Evolutionary conservation across 495 filamentous ascomycete genomes (phyloP).

Genomic region (Chaetomium tenue): DNA sequence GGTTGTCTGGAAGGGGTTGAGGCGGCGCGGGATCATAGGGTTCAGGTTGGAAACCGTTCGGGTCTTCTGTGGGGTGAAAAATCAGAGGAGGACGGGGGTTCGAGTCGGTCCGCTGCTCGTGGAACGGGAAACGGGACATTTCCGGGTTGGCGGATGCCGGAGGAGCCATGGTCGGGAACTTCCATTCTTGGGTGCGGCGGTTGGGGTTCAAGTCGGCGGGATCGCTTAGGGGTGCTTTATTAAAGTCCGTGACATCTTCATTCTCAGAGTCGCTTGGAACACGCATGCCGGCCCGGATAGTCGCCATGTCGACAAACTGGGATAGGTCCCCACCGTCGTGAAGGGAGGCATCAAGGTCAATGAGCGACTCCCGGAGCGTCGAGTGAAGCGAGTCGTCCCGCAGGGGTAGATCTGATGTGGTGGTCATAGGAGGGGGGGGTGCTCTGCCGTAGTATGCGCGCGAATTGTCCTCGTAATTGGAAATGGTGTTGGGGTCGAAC

Average conservation of each 20-base stretch:
- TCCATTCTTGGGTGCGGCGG: slow-evolving; percentile 60
- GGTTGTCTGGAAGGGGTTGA: slow-evolving; percentile 31
- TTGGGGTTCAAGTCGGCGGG: slow-evolving; percentile 49
- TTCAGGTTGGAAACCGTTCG: slow-evolving; percentile 44
- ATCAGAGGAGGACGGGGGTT: slow-evolving; percentile 46
- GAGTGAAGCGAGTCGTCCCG: slow-evolving; percentile 52
- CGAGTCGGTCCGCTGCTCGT: slow-evolving; percentile 31
- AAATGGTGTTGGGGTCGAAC: slow-evolving; percentile 57
- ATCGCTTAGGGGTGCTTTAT: slow-evolving; percentile 50
- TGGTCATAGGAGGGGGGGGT: slow-evolving; percentile 33
- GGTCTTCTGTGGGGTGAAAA: slow-evolving; percentile 54
- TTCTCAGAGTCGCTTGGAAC: slow-evolving; percentile 45
- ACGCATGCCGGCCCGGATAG: slow-evolving; percentile 52
- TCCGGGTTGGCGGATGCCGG: slow-evolving; percentile 53
- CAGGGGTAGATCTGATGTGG: slow-evolving; percentile 54
- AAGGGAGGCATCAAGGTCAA: slow-evolving; percentile 58
- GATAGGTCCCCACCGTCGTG: slow-evolving; percentile 53
- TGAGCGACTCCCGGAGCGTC: slow-evolving; percentile 53
- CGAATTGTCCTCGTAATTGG: slow-evolving; percentile 57
- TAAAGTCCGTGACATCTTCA: slow-evolving; percentile 41
- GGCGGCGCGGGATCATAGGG: slow-evolving; percentile 39
- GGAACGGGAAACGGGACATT: slow-evolving; percentile 48
- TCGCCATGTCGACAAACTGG: slow-evolving; percentile 58
- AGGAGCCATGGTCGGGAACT: slow-evolving; percentile 54
- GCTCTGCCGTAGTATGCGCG: slow-evolving; percentile 49